A percentile compares a stretch with the other conserved stretches of the same genome.
Conservation (phyloP, 2,329 filamentous ascomycete species). For the Aspergillus aculeatus region DNA sequence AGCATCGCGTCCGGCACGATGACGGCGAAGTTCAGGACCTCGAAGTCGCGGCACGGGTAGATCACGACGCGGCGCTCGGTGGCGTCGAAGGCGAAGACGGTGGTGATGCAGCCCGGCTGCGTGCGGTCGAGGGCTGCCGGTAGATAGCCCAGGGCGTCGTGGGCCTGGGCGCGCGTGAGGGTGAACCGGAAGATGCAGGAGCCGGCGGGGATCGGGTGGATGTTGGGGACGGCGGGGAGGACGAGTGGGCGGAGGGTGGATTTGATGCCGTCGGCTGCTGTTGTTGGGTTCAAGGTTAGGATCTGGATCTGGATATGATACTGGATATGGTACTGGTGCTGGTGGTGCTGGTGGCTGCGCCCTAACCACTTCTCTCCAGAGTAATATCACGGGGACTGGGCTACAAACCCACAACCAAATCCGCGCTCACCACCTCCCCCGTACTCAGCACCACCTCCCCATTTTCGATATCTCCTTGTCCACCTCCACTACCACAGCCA, state of each 20-base stretch:
- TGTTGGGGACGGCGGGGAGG: neutral
- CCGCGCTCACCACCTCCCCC: neutral
- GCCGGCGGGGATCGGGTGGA: slow-evolving; percentile 1
- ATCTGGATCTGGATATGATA: no score
- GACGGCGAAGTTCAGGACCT: slow-evolving; percentile 11
- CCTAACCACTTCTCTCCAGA: no score
- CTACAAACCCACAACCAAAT: slow-evolving; percentile 2
- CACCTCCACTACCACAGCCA: neutral
- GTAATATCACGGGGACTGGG: neutral
- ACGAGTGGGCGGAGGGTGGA: slow-evolving; percentile 10
- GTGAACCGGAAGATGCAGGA: slow-evolving; percentile 11
- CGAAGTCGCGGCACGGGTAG: slow-evolving; percentile 13
- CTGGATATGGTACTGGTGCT: neutral
- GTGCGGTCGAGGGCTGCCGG: neutral
- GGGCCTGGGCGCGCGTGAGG: neutral
- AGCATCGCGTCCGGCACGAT: slow-evolving; percentile 11
- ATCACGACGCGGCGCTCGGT: slow-evolving; percentile 6
- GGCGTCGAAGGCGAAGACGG: slow-evolving; percentile 7
- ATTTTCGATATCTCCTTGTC: neutral
- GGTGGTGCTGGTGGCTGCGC: no score
- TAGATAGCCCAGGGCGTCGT: neutral
- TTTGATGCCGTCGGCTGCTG: slow-evolving; percentile 12
- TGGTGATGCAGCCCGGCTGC: neutral
- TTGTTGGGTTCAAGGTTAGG: neutral
- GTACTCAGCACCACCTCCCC: neutral